Base-by-base conservation (phyloP, 106 monocot species). In the Chionographis japonica region DNA sequence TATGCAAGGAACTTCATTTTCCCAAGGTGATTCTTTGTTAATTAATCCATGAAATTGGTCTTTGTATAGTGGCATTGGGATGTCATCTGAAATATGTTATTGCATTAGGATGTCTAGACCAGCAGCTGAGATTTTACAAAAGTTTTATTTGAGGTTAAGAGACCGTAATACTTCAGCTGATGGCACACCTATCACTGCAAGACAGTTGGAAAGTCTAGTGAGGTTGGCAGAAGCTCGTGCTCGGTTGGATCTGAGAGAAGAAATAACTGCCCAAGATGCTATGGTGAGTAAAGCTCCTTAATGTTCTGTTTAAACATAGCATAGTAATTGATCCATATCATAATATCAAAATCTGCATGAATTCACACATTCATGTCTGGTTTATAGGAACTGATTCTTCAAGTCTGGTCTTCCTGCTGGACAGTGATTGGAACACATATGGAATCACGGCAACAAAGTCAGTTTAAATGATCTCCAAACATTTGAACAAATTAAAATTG, bases 211-310 rank as follows among this genome's bases (percentile, higher is more conserved):
- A 76, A 93, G 97, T 67, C 83, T 98, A 56, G 92, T 98, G 52
- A 82, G 97, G 51, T 75, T 98, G 62, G 97, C 92, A 17, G 92
- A 98, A 90, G 97, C 97, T 56, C 97, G 97, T 79, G 92, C 97
- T 37, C 79, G 97, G 11, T 70, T 98, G 81, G 97, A 98, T 43
- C 77, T 98, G 56, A 79, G 97, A 74, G 97, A 92, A 63, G 97
- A 93, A 70, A 87, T 98, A 60, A 90, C 92, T 19, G 74, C 59
- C 38, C 77, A 98, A 77, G 97, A 98, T 90, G 97, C 97, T 60
- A 72, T 75, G 89, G 92, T 98, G 39, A 58, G 72, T 39, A 56
- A 57, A 59, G 39, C 6, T 66, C 39, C 46, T 46, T 58, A 55
- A 56, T 74, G 6, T 14, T 54, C 62, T 12, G n/a, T 11, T 10